Evolutionary conservation across 257 asterid genomes (phyloP).

Genomic region (Solanum peruvianum): DNA sequence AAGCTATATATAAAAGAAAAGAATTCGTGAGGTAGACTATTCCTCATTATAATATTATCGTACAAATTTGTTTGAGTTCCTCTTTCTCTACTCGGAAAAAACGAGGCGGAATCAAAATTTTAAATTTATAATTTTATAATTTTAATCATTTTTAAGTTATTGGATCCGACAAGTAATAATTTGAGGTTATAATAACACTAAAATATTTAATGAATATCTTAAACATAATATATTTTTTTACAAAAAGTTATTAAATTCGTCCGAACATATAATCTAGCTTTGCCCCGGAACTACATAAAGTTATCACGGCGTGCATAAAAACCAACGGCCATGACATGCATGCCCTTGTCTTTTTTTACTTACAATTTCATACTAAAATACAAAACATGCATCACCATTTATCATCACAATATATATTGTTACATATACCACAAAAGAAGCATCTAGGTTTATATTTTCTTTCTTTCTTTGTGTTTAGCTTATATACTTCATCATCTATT

Average conservation of each 20-base stretch:
- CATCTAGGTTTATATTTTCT: background rate
- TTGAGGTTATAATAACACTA: background rate
- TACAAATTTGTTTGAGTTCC: background rate
- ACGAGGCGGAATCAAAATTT: background rate
- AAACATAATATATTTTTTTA: background rate
- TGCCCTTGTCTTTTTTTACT: slow-evolving; percentile 25
- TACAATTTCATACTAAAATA: background rate
- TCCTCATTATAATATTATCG: background rate
- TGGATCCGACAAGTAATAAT: background rate
- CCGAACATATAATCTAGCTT: background rate
- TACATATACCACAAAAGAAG: background rate
- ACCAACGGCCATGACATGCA: slow-evolving; percentile 20
- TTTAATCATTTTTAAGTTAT: background rate
- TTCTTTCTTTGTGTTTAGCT: background rate
- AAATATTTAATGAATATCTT: background rate
- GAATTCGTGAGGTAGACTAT: background rate
- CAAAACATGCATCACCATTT: slow-evolving; percentile 20
- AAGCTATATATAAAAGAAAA: background rate
- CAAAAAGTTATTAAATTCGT: too few species aligned
- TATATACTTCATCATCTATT: background rate
- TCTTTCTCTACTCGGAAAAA: background rate
- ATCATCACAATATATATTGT: background rate
- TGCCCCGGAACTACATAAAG: background rate
- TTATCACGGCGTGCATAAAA: slow-evolving; percentile 15
- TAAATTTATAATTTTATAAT: rapidly evolving